Percentiles rank a stretch among this genome's conserved stretches.
Evolutionary conservation across 2,329 filamentous ascomycete genomes (phyloP).

Genomic region (Aspergillus versicolor): DNA sequence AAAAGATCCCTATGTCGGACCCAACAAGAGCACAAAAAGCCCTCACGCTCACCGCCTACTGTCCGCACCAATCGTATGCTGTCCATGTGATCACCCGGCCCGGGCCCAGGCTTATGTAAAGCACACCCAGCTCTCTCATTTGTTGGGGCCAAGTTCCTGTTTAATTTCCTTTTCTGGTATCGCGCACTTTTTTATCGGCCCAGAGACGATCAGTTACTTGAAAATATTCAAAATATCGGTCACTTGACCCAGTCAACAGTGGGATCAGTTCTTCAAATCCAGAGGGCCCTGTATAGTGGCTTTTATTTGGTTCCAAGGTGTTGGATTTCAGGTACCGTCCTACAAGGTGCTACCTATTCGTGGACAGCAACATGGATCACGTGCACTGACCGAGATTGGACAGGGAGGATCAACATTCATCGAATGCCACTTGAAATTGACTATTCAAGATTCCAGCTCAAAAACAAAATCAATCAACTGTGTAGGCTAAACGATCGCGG

Average conservation of each 20-base stretch:
- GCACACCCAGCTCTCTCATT: background rate
- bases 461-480: too few species aligned
- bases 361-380: too few species aligned
- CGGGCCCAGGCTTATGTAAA: background rate
- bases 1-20: constrained; percentile 1
- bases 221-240: constrained; percentile 4
- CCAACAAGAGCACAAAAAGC: constrained; percentile 1
- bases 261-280: background rate
- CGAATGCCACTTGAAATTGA: too few species aligned
- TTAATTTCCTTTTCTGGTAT: background rate
- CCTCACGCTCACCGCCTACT: constrained; percentile 16
- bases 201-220: constrained; percentile 3
- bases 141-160: background rate
- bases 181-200: constrained; percentile 1
- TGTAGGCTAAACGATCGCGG: too few species aligned
- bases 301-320: background rate
- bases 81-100: background rate
- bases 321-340: too few species aligned
- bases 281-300: background rate
- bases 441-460: too few species aligned
- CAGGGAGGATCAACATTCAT: too few species aligned
- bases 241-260: background rate
- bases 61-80: constrained; percentile 9
- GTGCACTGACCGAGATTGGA: too few species aligned
- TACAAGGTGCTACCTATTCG: too few species aligned